Evolutionary conservation across 345 rosid genomes (phyloP).

Genomic region (Carallia brachiata): DNA sequence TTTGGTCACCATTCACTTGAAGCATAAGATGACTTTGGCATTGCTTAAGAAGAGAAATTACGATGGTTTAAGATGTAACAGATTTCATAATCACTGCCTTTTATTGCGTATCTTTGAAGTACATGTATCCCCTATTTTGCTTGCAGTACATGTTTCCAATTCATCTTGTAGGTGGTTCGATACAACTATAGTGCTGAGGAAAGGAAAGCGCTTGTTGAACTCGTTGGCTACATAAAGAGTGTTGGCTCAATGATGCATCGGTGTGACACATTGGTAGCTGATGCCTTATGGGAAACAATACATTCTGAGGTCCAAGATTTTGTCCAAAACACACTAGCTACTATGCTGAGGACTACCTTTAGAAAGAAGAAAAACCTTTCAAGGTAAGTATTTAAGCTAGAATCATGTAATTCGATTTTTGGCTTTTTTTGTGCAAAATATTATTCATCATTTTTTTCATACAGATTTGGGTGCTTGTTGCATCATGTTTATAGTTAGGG

Average conservation of each 20-base stretch:
- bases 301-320: constrained; percentile 99
- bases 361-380: constrained; percentile 95
- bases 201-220: constrained; percentile 89
- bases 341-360: constrained; percentile 90
- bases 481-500: not conserved
- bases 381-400: constrained; percentile 45
- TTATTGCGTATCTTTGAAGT: not conserved
- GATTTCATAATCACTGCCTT: not conserved
- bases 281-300: constrained; percentile 98
- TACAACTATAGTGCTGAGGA: constrained; percentile 88
- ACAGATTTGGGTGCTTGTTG: not conserved
- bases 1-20: constrained; percentile 1
- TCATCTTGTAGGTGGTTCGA: constrained; percentile 73
- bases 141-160: constrained; percentile 11
- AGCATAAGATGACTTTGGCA: not conserved
- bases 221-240: constrained; percentile 91
- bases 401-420: constrained; percentile 2
- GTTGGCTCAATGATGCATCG: constrained; percentile 91
- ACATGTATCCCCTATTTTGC: constrained; percentile 6
- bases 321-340: constrained; percentile 94
- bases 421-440: not conserved
- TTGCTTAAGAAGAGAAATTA: constrained; percentile 9
- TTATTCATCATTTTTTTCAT: not conserved
- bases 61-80: not conserved
- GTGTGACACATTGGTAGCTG: constrained; percentile 86